A percentile compares a stretch with the other conserved stretches of the same genome.
Conservation (phyloP, 2,329 filamentous ascomycete species). For the Xylaria sp. region DNA sequence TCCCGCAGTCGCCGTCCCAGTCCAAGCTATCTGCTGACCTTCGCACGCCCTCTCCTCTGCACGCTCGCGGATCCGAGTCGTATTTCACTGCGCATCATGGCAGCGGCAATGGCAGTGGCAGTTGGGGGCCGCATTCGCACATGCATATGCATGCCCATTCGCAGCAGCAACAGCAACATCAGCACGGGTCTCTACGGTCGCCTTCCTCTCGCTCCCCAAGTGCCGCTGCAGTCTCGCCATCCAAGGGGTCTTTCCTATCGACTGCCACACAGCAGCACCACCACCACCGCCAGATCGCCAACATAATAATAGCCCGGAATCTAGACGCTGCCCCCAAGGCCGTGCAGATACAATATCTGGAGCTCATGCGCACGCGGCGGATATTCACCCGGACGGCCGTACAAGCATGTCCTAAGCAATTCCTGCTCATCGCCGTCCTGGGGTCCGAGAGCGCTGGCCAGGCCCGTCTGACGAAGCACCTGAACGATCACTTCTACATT, state of each 20-base stretch:
- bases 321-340: constrained; percentile 77
- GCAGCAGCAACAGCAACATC: constrained; percentile 21
- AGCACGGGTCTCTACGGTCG: constrained; percentile 6
- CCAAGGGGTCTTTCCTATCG: constrained; percentile 15
- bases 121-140: constrained; percentile 1
- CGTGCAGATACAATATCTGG: constrained; percentile 82
- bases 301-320: constrained; percentile 84
- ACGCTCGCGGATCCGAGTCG: constrained; percentile 39
- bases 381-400: constrained; percentile 81
- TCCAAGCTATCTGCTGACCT: constrained; percentile 43
- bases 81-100: constrained; percentile 28
- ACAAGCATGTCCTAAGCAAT: constrained; percentile 78
- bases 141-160: not conserved
- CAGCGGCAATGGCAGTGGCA: not conserved
- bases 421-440: constrained; percentile 83
- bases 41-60: constrained; percentile 42
- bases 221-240: constrained; percentile 15
- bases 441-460: constrained; percentile 51
- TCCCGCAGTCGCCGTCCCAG: constrained; percentile 49
- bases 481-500: constrained; percentile 88
- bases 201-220: constrained; percentile 15
- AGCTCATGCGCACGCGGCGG: constrained; percentile 83
- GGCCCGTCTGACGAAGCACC: constrained; percentile 64
- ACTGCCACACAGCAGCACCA: constrained; percentile 33
- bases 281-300: constrained; percentile 67